Evolutionary conservation across 2,329 filamentous ascomycete species (phyloP), one percentile per base, ranked within the genome.

Genomic region (Penicillium sp.): DNA sequence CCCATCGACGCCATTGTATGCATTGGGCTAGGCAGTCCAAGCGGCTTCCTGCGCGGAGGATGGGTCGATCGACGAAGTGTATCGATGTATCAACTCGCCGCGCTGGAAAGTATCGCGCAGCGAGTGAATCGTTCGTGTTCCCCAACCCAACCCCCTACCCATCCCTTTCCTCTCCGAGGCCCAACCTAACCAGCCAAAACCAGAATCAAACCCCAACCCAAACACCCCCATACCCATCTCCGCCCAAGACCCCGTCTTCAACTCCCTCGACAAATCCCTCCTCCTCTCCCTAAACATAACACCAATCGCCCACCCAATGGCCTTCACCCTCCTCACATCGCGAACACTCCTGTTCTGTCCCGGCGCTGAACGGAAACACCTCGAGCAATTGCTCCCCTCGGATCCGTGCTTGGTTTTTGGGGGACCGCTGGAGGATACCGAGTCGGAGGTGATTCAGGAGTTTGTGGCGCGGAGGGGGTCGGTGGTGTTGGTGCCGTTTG

Each of bases 271-370:
- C 50, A 66, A 58, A 11, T 56, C 67, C 6, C 73, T 81, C 12
- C 72, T 82, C 4, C 43, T 65, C 5, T 68, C 67, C 8, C 66
- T 77, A 5, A 65, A 67, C 7, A 73, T 81, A 50, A 71, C 64
- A n/a, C 72, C 78, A 28, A 65, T 82, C 35, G 50, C 74, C 0
- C 77, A 83, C 1, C 88, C 88, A 0, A 68, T 57, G 0, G 87
- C 81, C 0, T 87, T 85, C 64, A 71, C 79, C 0, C 65, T 79
- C 5, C 77, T 90, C 10, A 77, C 81, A 15, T 50, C 69, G 0
- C 67, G 74, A 0, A 82, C 84, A 0, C 69, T 91, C 1, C 76
- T 89, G 2, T 90, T 84, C 63, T 87, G 85, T 1, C 80, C 90
- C 0, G 88, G 90, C 53, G 79, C 76, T 1, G 78, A 80, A 58